A percentile compares a stretch with the other conserved stretches of the same genome.
These are phyloP conservation scores for Starmera caribaea DNA, from an alignment of 805 yeast genomes.

Conservation along the genomic window DNA sequence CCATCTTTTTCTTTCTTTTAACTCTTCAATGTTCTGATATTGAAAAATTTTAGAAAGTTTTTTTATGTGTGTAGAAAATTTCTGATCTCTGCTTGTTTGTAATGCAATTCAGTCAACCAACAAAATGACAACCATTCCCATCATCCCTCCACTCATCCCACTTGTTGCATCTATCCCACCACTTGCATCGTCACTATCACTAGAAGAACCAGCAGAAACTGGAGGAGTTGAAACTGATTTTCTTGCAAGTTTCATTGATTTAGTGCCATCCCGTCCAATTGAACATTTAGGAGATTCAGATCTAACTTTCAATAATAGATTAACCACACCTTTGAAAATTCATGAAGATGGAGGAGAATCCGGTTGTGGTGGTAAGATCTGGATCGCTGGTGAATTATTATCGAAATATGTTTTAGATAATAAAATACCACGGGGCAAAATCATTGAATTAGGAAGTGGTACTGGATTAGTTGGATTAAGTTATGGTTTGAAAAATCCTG, in stretches of 20 bases:
- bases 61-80: too few species aligned
- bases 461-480: slow-evolving; percentile 46
- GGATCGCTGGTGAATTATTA: slow-evolving; percentile 52
- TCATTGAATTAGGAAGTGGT: slow-evolving; percentile 48
- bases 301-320: slow-evolving; percentile 29
- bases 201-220: not conserved
- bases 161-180: too few species aligned
- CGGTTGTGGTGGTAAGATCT: slow-evolving; percentile 57
- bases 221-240: slow-evolving; percentile 1
- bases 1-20: not conserved
- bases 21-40: too few species aligned
- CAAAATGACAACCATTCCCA: too few species aligned
- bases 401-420: slow-evolving; percentile 32
- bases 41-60: too few species aligned
- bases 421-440: slow-evolving; percentile 16
- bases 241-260: slow-evolving; percentile 16
- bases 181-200: too few species aligned
- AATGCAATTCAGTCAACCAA: too few species aligned
- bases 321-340: slow-evolving; percentile 26
- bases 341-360: slow-evolving; percentile 47
- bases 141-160: too few species aligned
- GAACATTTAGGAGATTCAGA: slow-evolving; percentile 28
- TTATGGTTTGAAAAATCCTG: slow-evolving; percentile 18
- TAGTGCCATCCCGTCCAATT: slow-evolving; percentile 24
- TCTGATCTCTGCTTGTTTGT: too few species aligned